Evolutionary conservation across 805 yeast genomes (phyloP).

Genomic region (Wickerhamiella vanderwaltii): DNA sequence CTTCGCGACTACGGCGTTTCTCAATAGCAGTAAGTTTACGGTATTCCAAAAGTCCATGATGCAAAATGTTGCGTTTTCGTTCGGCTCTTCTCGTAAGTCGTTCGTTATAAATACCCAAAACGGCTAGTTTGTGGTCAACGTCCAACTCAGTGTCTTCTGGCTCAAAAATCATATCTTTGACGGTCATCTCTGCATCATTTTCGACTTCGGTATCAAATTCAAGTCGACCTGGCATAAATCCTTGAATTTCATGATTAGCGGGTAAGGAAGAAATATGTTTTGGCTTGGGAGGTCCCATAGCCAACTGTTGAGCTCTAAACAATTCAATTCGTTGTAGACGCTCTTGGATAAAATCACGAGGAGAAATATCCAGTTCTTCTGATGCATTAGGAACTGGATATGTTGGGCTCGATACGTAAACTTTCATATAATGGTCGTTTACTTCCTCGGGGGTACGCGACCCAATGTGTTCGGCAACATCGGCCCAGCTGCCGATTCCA

Average conservation of each 20-base stretch:
- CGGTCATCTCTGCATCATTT: constrained; percentile 88
- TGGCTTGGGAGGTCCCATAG: constrained; percentile 69
- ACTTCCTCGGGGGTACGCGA: constrained; percentile 87
- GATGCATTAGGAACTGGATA: constrained; percentile 88
- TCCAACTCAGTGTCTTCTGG: constrained; percentile 84
- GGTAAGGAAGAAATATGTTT: constrained; percentile 91
- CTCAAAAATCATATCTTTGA: constrained; percentile 92
- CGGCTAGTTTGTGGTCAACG: constrained; percentile 76
- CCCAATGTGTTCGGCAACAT: constrained; percentile 92
- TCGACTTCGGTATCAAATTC: constrained; percentile 96
- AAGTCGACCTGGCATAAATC: constrained; percentile 96
- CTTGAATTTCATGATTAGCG: constrained; percentile 91
- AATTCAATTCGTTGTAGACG: constrained; percentile 63
- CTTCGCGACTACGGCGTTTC: constrained; percentile 79
- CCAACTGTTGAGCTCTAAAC: constrained; percentile 51
- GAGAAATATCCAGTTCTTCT: constrained; percentile 53
- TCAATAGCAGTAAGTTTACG: constrained; percentile 69
- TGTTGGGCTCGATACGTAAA: constrained; percentile 53
- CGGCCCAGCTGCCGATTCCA: constrained; percentile 97
- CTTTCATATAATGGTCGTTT: constrained; percentile 61
- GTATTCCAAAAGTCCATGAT: constrained; percentile 72
- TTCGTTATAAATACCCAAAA: constrained; percentile 79
- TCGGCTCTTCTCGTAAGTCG: constrained; percentile 87
- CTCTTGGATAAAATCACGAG: constrained; percentile 53
- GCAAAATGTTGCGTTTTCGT: constrained; percentile 68